A percentile compares a stretch with the other conserved stretches of the same genome.
Conservation (phyloP, 2,329 filamentous ascomycete genomes). For the Stachybotrys elegans region DNA sequence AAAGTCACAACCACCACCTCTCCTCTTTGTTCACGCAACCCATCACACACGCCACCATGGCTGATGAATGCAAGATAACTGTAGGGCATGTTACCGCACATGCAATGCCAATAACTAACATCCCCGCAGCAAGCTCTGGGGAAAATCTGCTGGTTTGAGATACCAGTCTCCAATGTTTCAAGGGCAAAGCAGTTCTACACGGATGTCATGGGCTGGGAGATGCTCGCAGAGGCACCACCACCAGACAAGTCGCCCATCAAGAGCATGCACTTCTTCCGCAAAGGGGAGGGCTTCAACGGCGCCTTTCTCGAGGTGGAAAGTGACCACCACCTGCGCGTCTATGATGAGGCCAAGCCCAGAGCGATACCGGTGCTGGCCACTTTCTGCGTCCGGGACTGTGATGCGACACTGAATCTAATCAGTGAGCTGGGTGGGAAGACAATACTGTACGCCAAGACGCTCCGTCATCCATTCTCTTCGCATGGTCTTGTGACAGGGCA, state of each 20-base stretch:
- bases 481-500: not conserved
- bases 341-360: conserved; percentile 16
- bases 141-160: conserved; percentile 33
- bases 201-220: conserved; percentile 28
- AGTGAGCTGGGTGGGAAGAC: conserved; percentile 25
- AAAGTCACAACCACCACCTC: too few relatives aligned
- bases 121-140: conserved; percentile 21
- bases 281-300: conserved; percentile 25
- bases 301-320: conserved; percentile 28
- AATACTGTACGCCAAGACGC: conserved; percentile 23
- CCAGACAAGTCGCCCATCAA: conserved; percentile 18
- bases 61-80: too few relatives aligned
- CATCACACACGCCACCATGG: too few relatives aligned
- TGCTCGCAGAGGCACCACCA: conserved; percentile 13
- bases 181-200: conserved; percentile 32
- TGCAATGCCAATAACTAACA: too few relatives aligned
- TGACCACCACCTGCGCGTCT: conserved; percentile 20
- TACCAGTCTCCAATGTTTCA: conserved; percentile 28
- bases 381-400: conserved; percentile 26
- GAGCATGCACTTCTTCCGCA: conserved; percentile 28
- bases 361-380: conserved; percentile 26
- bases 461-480: not conserved
- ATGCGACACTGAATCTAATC: conserved; percentile 23
- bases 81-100: too few relatives aligned
- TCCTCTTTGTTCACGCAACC: too few relatives aligned